Base-by-base conservation (phyloP, 208 protist genomes). In the Acanthamoeba castellanii region DNA sequence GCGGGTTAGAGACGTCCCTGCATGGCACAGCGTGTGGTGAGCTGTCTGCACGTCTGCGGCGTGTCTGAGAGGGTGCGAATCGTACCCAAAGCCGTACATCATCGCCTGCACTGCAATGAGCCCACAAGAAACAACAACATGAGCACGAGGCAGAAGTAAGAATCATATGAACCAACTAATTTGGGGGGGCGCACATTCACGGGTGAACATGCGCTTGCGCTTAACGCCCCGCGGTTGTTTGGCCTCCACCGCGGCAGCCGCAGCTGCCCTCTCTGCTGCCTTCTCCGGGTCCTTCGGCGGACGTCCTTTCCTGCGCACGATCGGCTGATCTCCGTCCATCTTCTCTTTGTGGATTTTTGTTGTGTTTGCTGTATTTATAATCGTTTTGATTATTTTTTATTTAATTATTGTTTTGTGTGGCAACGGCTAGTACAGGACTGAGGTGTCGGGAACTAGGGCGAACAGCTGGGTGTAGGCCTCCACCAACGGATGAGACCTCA, bases 31-130 rank as follows among this genome's bases (percentile, higher is more conserved):
- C 20, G 25, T 42, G 52, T 59, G 30, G 30, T 30, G 42, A 34
- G 32, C 11, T 42, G 30, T 22, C 14, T 50, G 57, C 47, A 14
- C 9, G 59, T 13, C 27, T n/a, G n/a, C n/a, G n/a, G n/a, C n/a
- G n/a, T n/a, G n/a, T n/a, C n/a, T n/a, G 57, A 64, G 55, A 89
- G 32, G 57, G 78, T 3, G 18, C 0, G 50, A 55, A 18, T 55
- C 72, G 20, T 88, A 94, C 87, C 95, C 95, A 94, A 96, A 96
- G 27, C 95, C 95, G 92, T 93, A 96, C 95, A 96, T 96, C 88
- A 96, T 96, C 45, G 50, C 59, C 27, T 59, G 45, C 13, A 85
- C 47, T 85, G n/a, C 42, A 57, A n/a, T 45, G 70, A n/a, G n/a
- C n/a, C 7, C n/a, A 47, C 20, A 78, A 78, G 37, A n/a, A n/a